Evolutionary conservation across 2,329 filamentous ascomycete species (phyloP).

Genomic region (Escovopsis sp.): DNA sequence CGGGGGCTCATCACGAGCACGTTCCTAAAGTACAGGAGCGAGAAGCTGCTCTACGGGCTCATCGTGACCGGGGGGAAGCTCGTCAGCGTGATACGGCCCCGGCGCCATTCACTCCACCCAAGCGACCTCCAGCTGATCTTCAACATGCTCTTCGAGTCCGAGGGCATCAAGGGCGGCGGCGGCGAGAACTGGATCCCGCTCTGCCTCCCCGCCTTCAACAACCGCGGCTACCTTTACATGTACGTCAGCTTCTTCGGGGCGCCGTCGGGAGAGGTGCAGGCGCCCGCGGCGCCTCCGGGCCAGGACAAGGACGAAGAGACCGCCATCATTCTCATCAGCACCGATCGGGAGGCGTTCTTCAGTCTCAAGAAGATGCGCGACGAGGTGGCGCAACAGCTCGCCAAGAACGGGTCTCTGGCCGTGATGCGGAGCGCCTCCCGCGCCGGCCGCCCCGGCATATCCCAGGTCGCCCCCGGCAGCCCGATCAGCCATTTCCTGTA

Average conservation of each 20-base stretch:
- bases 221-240: conserved; percentile 93
- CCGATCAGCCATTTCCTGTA: conserved; percentile 86
- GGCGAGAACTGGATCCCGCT: conserved; percentile 97
- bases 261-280: conserved; percentile 24
- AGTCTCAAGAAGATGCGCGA: conserved; percentile 63
- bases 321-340: conserved; percentile 84
- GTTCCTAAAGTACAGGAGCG: conserved; percentile 62
- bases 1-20: conserved; percentile 75
- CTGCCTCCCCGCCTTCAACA: conserved; percentile 94
- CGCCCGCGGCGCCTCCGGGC: conserved; percentile 28
- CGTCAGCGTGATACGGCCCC: conserved; percentile 87
- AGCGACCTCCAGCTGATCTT: conserved; percentile 94
- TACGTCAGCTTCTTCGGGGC: conserved; percentile 88
- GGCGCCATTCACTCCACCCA: conserved; percentile 88
- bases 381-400: conserved; percentile 51
- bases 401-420: conserved; percentile 59
- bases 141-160: conserved; percentile 97
- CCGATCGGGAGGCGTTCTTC: conserved; percentile 88
- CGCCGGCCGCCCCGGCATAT: conserved; percentile 54
- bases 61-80: conserved; percentile 85
- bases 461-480: conserved; percentile 66
- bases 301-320: conserved; percentile 48
- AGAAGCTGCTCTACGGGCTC: conserved; percentile 77
- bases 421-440: conserved; percentile 59
- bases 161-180: conserved; percentile 73